Percentiles rank a stretch among this genome's conserved stretches.
Conservation (phyloP, 164 flowering plant genomes). For the Magnolia officinalis region DNA sequence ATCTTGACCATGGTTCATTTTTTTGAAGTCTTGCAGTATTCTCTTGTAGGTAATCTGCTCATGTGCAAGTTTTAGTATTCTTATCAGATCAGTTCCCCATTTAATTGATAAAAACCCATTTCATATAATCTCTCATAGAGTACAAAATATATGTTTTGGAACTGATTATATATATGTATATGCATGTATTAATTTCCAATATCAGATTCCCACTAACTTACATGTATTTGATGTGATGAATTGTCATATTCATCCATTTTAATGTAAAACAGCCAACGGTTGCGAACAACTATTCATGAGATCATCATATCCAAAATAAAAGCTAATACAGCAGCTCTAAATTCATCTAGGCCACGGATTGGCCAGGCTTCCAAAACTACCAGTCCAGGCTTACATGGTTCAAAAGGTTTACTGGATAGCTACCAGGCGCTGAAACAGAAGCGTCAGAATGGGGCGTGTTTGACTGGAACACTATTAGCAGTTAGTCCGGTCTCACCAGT, state of each 20-base stretch:
- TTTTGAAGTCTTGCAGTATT: too few species aligned
- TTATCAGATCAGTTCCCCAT: too few species aligned
- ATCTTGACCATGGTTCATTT: too few species aligned
- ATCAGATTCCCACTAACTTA: neutral
- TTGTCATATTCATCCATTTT: neutral
- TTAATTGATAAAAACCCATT: too few species aligned
- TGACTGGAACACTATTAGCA: constrained; percentile 59
- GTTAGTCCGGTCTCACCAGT: constrained; percentile 92
- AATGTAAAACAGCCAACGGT: constrained; percentile 63
- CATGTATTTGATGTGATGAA: constrained; percentile 1
- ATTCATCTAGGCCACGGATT: constrained; percentile 46
- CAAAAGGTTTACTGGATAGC: constrained; percentile 61
- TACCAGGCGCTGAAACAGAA: constrained; percentile 66
- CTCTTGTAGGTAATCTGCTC: too few species aligned
- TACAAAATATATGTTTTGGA: too few species aligned
- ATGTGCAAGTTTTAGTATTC: too few species aligned
- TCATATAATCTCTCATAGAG: too few species aligned
- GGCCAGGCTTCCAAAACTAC: constrained; percentile 40
- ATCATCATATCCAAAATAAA: constrained; percentile 83
- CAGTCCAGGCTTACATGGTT: constrained; percentile 39
- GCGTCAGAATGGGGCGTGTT: constrained; percentile 59
- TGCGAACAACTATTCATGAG: constrained; percentile 92
- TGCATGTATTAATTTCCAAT: too few species aligned
- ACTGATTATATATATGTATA: too few species aligned
- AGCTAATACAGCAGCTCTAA: constrained; percentile 51